Evolutionary conservation across 495 filamentous ascomycete genomes (phyloP).

Genomic region (Xanthoparmelia taractica): DNA sequence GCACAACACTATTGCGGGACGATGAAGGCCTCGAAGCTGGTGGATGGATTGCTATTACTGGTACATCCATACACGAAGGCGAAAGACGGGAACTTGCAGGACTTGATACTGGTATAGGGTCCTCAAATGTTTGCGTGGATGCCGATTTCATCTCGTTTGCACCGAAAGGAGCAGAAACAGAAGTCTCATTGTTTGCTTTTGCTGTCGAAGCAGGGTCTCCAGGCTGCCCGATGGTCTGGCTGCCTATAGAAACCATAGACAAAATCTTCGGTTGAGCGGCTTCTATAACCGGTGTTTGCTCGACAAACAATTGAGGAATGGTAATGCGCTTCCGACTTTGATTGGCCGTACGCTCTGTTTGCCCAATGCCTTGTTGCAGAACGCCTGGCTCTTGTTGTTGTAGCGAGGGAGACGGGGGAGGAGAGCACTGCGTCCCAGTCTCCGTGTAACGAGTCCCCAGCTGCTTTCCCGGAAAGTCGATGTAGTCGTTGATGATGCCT

Average conservation of each 20-base stretch:
- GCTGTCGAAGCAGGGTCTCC: constrained; percentile 64
- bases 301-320: constrained; percentile 26
- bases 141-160: constrained; percentile 41
- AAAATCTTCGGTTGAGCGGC: constrained; percentile 21
- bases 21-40: constrained; percentile 58
- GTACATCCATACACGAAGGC: constrained; percentile 38
- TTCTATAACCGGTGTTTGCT: constrained; percentile 17
- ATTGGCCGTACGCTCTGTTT: constrained; percentile 43
- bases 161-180: constrained; percentile 17
- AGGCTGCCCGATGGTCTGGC: constrained; percentile 62
- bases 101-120: constrained; percentile 23
- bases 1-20: constrained; percentile 49
- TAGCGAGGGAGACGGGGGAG: constrained; percentile 64
- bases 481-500: constrained; percentile 4
- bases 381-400: constrained; percentile 32
- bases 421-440: constrained; percentile 72
- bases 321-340: constrained; percentile 58
- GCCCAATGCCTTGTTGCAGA: constrained; percentile 36
- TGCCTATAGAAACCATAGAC: constrained; percentile 62
- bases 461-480: constrained; percentile 9
- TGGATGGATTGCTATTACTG: constrained; percentile 59
- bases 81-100: constrained; percentile 25
- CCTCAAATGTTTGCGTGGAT: constrained; percentile 68
- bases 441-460: constrained; percentile 51
- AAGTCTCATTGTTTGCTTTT: constrained; percentile 37